Conservation (phyloP, 768 basidiomycete species). For the Auriscalpium vulgare region DNA sequence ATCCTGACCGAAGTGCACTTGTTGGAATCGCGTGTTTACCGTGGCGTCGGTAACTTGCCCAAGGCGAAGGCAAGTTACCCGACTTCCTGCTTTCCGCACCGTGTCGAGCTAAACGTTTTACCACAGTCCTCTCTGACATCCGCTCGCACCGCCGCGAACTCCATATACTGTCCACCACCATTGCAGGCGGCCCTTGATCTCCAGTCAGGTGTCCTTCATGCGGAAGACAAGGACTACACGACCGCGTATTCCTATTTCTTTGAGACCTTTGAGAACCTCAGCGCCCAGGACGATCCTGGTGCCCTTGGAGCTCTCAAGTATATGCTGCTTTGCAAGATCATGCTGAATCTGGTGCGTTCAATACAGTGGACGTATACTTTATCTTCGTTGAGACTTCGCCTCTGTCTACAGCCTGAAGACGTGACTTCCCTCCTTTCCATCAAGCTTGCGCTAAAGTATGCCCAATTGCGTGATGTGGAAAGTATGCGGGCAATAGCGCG, state of each 20-base stretch:
- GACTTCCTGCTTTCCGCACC: background rate
- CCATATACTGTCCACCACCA: slow-evolving; percentile 84
- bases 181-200: slow-evolving; percentile 56
- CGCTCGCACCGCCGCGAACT: slow-evolving; percentile 87
- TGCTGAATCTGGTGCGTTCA: slow-evolving; percentile 78
- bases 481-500: slow-evolving; percentile 93
- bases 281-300: slow-evolving; percentile 52
- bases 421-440: slow-evolving; percentile 78
- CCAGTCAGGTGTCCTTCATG: slow-evolving; percentile 78
- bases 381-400: background rate
- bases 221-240: slow-evolving; percentile 96
- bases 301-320: slow-evolving; percentile 90
- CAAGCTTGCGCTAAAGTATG: slow-evolving; percentile 85
- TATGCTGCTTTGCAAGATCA: slow-evolving; percentile 97
- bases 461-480: slow-evolving; percentile 82
- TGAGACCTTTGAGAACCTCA: slow-evolving; percentile 89
- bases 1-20: slow-evolving; percentile 95
- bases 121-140: slow-evolving; percentile 80
- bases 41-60: slow-evolving; percentile 80
- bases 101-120: background rate
- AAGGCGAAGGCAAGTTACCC: slow-evolving; percentile 68
- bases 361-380: background rate
- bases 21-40: slow-evolving; percentile 85
- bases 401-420: slow-evolving; percentile 70
- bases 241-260: slow-evolving; percentile 98